A percentile compares a stretch with the other conserved stretches of the same genome.
Evolutionary conservation across 805 yeast genomes (phyloP).

Genomic region (Myxozyma vanderwaltii): DNA sequence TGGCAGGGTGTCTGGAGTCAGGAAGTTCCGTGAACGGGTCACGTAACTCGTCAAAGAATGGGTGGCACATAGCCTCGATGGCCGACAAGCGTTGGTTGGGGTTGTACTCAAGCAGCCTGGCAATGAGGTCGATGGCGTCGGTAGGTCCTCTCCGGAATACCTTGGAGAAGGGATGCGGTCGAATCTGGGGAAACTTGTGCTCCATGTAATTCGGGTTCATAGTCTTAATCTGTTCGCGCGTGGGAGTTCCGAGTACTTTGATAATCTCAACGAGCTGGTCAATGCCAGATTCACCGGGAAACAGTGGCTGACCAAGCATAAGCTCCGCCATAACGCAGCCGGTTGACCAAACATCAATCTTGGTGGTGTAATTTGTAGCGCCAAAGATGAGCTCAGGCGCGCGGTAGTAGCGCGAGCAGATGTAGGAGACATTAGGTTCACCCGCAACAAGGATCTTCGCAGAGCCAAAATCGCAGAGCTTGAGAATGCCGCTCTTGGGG

Average conservation of each 20-base stretch:
- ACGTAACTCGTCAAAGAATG: constrained; percentile 85
- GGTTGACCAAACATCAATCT: constrained; percentile 96
- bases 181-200: constrained; percentile 80
- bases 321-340: constrained; percentile 99
- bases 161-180: constrained; percentile 58
- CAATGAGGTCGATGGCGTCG: constrained; percentile 81
- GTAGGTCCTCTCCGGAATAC: constrained; percentile 77
- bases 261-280: constrained; percentile 97
- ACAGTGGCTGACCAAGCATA: constrained; percentile 90
- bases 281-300: constrained; percentile 97
- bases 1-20: constrained; percentile 58
- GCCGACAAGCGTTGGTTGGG: constrained; percentile 84
- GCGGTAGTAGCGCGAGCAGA: constrained; percentile 93
- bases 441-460: constrained; percentile 87
- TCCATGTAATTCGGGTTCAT: constrained; percentile 98
- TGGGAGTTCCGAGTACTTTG: constrained; percentile 93
- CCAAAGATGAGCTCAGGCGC: constrained; percentile 98
- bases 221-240: constrained; percentile 83
- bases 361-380: constrained; percentile 93
- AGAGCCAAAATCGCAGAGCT: constrained; percentile 94
- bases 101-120: constrained; percentile 82
- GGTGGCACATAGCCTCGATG: constrained; percentile 79
- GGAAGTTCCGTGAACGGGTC: constrained; percentile 49
- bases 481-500: constrained; percentile 79
- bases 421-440: constrained; percentile 94